phyloP scores from a whole-genome alignment of 495 filamentous ascomycete species.

The Glarea lozoyensis region DNA sequence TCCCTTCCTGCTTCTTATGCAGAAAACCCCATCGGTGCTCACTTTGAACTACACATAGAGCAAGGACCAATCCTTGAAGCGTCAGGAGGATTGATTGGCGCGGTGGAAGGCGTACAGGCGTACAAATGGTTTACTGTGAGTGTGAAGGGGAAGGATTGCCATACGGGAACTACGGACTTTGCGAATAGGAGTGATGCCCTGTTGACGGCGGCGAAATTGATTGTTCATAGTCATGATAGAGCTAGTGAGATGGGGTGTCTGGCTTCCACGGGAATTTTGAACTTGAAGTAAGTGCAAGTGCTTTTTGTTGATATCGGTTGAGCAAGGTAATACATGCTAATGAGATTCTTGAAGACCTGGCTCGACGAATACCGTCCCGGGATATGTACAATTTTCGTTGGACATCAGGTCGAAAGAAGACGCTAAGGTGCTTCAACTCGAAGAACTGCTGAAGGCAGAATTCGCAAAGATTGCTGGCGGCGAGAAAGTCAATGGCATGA shows the following conservation, averaged over 20 bases:
- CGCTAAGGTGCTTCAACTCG: slow-evolving; percentile 44
- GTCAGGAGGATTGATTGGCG: slow-evolving; percentile 52
- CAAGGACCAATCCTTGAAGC: slow-evolving; percentile 53
- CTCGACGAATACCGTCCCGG: slow-evolving; percentile 69
- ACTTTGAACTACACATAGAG: slow-evolving; percentile 81
- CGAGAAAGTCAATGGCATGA: slow-evolving; percentile 32
- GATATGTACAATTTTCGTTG: slow-evolving; percentile 57
- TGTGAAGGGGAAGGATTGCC: slow-evolving; percentile 56
- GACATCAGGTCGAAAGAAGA: slow-evolving; percentile 61
- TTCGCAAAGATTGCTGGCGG: slow-evolving; percentile 47
- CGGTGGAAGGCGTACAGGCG: slow-evolving; percentile 61
- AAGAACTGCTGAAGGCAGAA: slow-evolving; percentile 41
- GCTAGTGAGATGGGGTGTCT: slow-evolving; percentile 48
- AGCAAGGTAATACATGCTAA: no score
- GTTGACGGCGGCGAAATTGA: slow-evolving; percentile 58
- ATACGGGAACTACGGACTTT: slow-evolving; percentile 71
- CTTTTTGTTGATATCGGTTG: no score
- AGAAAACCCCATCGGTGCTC: slow-evolving; percentile 62
- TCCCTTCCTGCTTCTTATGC: slow-evolving; percentile 44
- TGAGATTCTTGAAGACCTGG: no score
- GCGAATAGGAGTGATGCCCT: slow-evolving; percentile 51
- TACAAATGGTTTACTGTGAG: slow-evolving; percentile 66
- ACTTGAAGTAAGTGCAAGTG: no score
- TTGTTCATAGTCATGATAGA: slow-evolving; percentile 53
- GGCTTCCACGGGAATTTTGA: slow-evolving; percentile 65